A percentile compares a stretch with the other conserved stretches of the same genome.
Evolutionary conservation across 257 asterid genomes (phyloP).

Genomic region (Scutellaria barbata): DNA sequence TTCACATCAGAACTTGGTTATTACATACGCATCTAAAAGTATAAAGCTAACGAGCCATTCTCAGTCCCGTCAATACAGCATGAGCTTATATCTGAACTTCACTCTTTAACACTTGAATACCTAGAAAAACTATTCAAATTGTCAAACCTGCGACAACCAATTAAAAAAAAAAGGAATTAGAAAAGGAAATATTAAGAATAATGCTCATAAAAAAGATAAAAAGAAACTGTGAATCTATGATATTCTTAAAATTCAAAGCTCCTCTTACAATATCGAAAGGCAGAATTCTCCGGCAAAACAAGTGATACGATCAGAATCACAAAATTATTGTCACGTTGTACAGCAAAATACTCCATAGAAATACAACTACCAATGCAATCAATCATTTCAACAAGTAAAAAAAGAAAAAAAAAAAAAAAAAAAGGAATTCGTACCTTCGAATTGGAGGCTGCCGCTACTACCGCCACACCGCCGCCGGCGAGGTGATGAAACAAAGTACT

Average conservation of each 20-base stretch:
- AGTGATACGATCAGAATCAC: neutral
- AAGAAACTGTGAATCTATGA: conserved; percentile 1
- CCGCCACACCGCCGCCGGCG: too few relatives aligned
- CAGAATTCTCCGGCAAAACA: conserved; percentile 6
- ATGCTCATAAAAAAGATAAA: neutral
- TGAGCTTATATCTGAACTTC: conserved; percentile 28
- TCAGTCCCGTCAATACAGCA: conserved; percentile 22
- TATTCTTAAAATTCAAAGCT: conserved; percentile 10
- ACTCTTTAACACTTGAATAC: conserved; percentile 7
- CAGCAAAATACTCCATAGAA: neutral
- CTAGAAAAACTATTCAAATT: conserved; percentile 17
- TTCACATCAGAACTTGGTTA: neutral
- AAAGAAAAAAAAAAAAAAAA: too few relatives aligned
- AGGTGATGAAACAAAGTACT: too few relatives aligned
- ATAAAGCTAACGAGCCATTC: conserved; percentile 22
- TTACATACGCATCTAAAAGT: conserved; percentile 6
- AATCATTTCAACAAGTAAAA: neutral
- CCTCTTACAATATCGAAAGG: neutral
- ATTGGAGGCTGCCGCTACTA: too few relatives aligned
- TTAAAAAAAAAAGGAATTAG: neutral
- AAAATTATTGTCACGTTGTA: too few relatives aligned
- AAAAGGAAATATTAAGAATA: neutral
- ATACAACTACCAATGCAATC: neutral
- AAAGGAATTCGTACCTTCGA: too few relatives aligned
- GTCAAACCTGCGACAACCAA: conserved; percentile 2